Evolutionary conservation across 2,329 filamentous ascomycete genomes (phyloP), one percentile per base, ranked within the genome.

Genomic region (Sporothrix globosa): DNA sequence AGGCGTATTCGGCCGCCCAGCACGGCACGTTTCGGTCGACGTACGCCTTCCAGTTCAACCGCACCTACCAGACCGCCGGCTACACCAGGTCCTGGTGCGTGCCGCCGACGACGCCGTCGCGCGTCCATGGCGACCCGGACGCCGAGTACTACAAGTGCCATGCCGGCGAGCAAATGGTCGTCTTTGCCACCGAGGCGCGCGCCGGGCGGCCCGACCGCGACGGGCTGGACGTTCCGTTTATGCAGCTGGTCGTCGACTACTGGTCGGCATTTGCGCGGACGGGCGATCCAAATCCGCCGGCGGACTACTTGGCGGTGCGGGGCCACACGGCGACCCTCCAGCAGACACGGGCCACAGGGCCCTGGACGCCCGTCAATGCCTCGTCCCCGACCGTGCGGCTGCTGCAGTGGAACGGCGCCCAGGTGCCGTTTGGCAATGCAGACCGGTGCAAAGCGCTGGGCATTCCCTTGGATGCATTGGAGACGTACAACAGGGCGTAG

Each of bases 101-200:
- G 41, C 74, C 34, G 34, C 78, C 17, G 76, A 76, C 1, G 69
- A 74, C 19, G 78, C 77, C 0, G 69, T 74, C 1, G 71, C 74
- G 76, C 9, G 80, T 79, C 9, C 71, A 79, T 58, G 78, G 78
- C 24, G 77, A 81, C 70, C 79, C 78, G 2, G 73, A 76, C n/a
- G 63, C 67, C 3, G 80, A 82, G 70, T 82, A 82, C 74, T 79
- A 78, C 74, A 81, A 81, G 72, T 83, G 81, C 74, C 80, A 82
- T 69, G 79, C 77, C 1, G 80, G 80, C 11, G 80, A 82, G 69
- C 77, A 81, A 68, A 48, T 78, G 69, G 73, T 79, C n/a, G 78
- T 79, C 5, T 81, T 82, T 70, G 81, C 78, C 30, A 81, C 76
- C 7, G 74, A 76, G n/a, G 68, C 70, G 5, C 76, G 78, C 39